These are phyloP conservation scores for Aquanectria penicillioides DNA, from an alignment of 2,329 filamentous ascomycete species.

Conservation along the genomic window DNA sequence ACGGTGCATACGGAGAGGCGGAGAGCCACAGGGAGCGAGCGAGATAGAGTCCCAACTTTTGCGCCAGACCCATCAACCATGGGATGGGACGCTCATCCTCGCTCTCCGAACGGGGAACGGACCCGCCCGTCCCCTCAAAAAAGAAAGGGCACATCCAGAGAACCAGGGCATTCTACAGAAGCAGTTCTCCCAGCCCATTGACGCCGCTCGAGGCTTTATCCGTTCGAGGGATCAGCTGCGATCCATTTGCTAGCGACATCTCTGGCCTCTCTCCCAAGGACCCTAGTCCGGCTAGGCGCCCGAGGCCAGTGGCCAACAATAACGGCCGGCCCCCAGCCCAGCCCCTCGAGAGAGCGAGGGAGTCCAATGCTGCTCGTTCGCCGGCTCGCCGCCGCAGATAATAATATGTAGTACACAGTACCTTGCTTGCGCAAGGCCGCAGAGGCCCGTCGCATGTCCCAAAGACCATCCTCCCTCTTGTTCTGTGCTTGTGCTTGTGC, in stretches of 20 bases:
- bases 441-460: slow-evolving; percentile 4
- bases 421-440: slow-evolving; percentile 18
- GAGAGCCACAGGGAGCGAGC: background rate
- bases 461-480: background rate
- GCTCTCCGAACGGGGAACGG: slow-evolving; percentile 9
- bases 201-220: no score
- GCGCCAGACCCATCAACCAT: slow-evolving; percentile 8
- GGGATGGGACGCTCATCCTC: no score
- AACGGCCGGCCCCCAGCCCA: slow-evolving; percentile 26
- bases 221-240: slow-evolving; percentile 33
- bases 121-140: slow-evolving; percentile 13
- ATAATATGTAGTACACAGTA: no score
- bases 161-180: background rate
- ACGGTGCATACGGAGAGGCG: background rate
- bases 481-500: background rate
- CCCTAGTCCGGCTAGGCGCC: slow-evolving; percentile 42
- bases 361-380: slow-evolving; percentile 21
- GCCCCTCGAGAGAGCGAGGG: slow-evolving; percentile 34
- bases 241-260: slow-evolving; percentile 42
- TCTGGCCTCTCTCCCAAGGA: slow-evolving; percentile 29
- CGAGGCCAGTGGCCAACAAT: slow-evolving; percentile 38
- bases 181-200: no score
- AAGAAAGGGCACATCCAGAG: background rate
- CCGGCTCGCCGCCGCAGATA: no score
- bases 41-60: slow-evolving; percentile 5